Evolutionary conservation across 2,329 filamentous ascomycete species (phyloP).

Genomic region (Chaetomium strumarium): DNA sequence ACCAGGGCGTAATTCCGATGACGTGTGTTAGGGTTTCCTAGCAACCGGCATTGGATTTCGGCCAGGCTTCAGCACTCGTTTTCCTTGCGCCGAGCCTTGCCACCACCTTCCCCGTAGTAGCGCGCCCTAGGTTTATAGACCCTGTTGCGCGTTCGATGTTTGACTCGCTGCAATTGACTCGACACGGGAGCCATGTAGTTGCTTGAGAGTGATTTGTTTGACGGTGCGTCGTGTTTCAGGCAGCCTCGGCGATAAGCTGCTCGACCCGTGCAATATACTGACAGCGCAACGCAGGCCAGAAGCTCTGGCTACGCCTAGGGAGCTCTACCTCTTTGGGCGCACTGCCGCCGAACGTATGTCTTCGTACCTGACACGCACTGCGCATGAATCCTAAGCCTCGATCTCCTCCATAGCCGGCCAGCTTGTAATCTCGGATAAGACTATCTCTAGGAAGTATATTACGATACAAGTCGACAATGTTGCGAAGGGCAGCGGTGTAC

Average conservation of each 20-base stretch:
- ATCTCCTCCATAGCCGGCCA: constrained; percentile 46
- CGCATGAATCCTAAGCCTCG: not conserved
- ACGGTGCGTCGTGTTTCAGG: too few relatives aligned
- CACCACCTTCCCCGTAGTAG: too few relatives aligned
- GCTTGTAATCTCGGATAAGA: constrained; percentile 68
- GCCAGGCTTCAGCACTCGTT: too few relatives aligned
- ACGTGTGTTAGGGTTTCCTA: too few relatives aligned
- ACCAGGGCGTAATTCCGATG: too few relatives aligned
- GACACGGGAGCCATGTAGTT: constrained; percentile 64
- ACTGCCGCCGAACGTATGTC: constrained; percentile 59
- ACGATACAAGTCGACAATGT: constrained; percentile 66
- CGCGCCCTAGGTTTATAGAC: too few relatives aligned
- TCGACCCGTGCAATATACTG: not conserved
- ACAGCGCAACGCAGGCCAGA: constrained; percentile 50
- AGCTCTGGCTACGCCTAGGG: constrained; percentile 83
- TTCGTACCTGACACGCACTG: not conserved
- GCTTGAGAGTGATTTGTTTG: constrained; percentile 52
- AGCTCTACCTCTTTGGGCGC: constrained; percentile 79
- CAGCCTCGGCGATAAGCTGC: too few relatives aligned
- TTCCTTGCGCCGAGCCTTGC: too few relatives aligned
- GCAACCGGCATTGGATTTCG: too few relatives aligned
- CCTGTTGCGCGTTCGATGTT: too few relatives aligned
- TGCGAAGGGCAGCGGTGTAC: constrained; percentile 59
- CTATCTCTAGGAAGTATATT: constrained; percentile 84
- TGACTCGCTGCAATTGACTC: too few relatives aligned